Evolutionary conservation across 2,329 filamentous ascomycete species (phyloP).

Genomic region (Nakataea oryzae): DNA sequence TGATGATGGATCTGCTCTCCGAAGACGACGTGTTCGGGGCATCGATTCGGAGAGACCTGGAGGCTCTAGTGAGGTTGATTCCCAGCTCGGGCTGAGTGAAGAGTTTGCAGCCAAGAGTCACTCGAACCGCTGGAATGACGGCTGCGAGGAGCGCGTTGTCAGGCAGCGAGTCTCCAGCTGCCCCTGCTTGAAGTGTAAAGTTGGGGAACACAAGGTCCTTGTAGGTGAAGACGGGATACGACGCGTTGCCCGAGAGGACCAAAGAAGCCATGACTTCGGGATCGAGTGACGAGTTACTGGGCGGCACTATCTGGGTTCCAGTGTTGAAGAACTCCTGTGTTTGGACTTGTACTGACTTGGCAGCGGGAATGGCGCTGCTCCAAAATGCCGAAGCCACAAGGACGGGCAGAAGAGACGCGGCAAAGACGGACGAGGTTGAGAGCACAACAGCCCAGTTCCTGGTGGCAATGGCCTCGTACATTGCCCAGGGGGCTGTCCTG

Average conservation of each 20-base stretch:
- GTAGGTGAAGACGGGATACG: conserved; percentile 25
- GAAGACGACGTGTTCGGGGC: conserved; percentile 11
- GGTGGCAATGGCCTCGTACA: conserved; percentile 15
- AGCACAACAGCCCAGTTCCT: conserved; percentile 17
- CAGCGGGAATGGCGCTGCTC: conserved; percentile 14
- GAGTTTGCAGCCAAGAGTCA: conserved; percentile 17
- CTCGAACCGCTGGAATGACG: conserved; percentile 19
- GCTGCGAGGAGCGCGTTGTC: conserved; percentile 13
- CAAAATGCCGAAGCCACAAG: conserved; percentile 22
- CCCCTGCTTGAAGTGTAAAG: conserved; percentile 8
- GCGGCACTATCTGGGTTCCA: conserved; percentile 5
- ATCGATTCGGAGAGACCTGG: conserved; percentile 13
- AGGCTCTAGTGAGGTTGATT: conserved; percentile 13
- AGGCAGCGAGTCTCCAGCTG: not conserved
- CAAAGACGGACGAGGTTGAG: conserved; percentile 15
- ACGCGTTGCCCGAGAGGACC: conserved; percentile 21
- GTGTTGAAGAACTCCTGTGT: conserved; percentile 20
- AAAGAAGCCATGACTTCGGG: conserved; percentile 22
- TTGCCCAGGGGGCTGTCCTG: conserved; percentile 14
- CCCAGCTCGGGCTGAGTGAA: conserved; percentile 12
- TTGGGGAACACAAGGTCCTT: conserved; percentile 18
- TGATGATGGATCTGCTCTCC: conserved; percentile 10
- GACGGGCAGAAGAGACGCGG: conserved; percentile 18
- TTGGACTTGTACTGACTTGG: conserved; percentile 13
- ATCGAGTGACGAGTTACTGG: conserved; percentile 11